Base-by-base conservation (phyloP, 2,329 filamentous ascomycete species). In the Trichoderma brevicompactum region DNA sequence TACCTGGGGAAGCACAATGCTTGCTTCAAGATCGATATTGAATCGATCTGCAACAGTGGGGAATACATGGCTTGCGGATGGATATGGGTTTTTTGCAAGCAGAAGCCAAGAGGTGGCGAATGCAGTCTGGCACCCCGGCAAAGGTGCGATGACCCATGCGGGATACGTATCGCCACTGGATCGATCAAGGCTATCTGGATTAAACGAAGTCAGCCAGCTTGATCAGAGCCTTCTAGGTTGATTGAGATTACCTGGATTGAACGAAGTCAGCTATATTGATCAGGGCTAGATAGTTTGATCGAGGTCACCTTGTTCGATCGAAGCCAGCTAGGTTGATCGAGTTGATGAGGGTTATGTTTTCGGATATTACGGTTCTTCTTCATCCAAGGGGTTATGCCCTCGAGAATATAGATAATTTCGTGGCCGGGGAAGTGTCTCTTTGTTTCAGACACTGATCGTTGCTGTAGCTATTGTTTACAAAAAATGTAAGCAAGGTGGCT, bases 331-430 rank as follows among this genome's bases (percentile, higher is more conserved):
- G n/a, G n/a, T n/a, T n/a, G n/a, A n/a, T n/a, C n/a, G n/a, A n/a
- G n/a, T n/a, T n/a, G n/a, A n/a, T n/a, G n/a, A n/a, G n/a, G n/a
- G n/a, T n/a, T n/a, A n/a, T n/a, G n/a, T n/a, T 94, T 92, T 41
- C 87, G 84, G 1, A 85, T 77, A 68, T 84, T 90, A 53, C 83
- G 82, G 69, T 91, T 92, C 74, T 89, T 92, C 65, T 86, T 84
- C 78, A 88, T 85, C 86, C 89, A 92, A 0, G 81, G 70, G 0
- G 74, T 79, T 0, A 94, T 78, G 0, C 91, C 91, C 71, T 94
- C 89, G 19, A 95, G 84, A 0, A 94, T 77, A 70, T 92, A 92
- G 46, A 94, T 85, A 12, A 88, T 74, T 46, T 82, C 83, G 69
- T 83, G 80, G 1, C 72, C 72, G 0, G 82, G 78, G 71, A 89